Percentiles rank a stretch among this genome's conserved stretches.
These are phyloP conservation scores for Jackrogersella multiformis DNA, from an alignment of 495 filamentous ascomycete genomes.

Conservation along the genomic window DNA sequence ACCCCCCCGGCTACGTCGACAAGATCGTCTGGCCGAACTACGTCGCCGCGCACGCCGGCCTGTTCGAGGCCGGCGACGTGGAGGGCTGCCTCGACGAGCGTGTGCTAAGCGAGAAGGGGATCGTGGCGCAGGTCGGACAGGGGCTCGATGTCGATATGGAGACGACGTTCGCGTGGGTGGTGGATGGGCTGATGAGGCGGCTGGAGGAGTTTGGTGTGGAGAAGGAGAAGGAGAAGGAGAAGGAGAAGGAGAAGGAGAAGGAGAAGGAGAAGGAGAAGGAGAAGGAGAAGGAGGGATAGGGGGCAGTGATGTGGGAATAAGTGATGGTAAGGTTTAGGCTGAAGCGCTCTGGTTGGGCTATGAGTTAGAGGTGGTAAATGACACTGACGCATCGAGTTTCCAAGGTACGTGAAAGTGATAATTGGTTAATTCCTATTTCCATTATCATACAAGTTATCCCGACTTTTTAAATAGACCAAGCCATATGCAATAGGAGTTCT, in stretches of 20 bases:
- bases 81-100: constrained; percentile 60
- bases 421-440: neutral
- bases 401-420: neutral
- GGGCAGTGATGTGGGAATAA: no score
- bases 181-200: constrained; percentile 57
- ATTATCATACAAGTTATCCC: no score
- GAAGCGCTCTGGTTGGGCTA: no score
- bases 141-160: constrained; percentile 60
- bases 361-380: no score
- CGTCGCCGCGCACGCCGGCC: constrained; percentile 75
- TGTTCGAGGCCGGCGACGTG: constrained; percentile 74
- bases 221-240: neutral
- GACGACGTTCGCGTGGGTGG: constrained; percentile 63
- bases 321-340: no score
- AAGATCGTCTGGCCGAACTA: constrained; percentile 96
- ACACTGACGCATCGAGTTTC: no score
- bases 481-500: neutral
- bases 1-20: constrained; percentile 94
- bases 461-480: no score
- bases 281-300: no score
- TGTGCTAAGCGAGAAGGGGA: constrained; percentile 55
- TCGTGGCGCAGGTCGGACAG: constrained; percentile 48
- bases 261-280: no score
- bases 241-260: no score
- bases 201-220: constrained; percentile 42